Base-by-base conservation (phyloP, 2,329 filamentous ascomycete genomes). In the Pseudogymnoascus sp. region DNA sequence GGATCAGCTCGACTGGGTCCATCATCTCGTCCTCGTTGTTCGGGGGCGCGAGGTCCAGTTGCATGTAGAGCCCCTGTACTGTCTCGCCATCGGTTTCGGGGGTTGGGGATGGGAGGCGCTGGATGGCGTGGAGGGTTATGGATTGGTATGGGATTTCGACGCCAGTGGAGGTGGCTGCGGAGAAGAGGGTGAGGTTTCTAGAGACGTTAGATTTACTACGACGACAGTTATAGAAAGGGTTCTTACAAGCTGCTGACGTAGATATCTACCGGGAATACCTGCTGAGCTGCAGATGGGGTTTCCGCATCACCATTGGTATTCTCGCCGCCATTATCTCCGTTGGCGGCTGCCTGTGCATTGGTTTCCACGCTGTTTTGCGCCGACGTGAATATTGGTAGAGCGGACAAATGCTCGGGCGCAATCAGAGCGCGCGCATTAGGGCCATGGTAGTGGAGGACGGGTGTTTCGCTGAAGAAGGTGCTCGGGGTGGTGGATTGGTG, bases 101-200 rank as follows among this genome's bases (percentile, higher is more conserved):
- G 19, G 77, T 75, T 28, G 76, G 72, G 50, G 76, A 74, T 37
- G 69, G 66, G n/a, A 74, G 65, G 63, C 85, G 83, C 75, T 90
- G 88, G 69, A 89, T 84, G 0, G 89, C 90, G 72, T 92, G 89
- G 14, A 93, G 85, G 22, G 86, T 86, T 72, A 93, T 89, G 65
- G 84, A 78, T 2, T 87, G 89, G 74, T 92, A 93, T 0, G 88
- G 85, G 67, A 93, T 89, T 41, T 84, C 81, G 50, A 91, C 76
- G 66, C 89, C 90, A 16, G 77, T 81, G 37, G 79, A 78, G 11
- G 79, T 81, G 3, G 80, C 73, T 11, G 77, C 74, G 67, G 86
- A 88, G 77, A 86, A 92, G 65, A 93, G 74, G 12, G 80, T 85
- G 62, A 93, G 79, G 68, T 81, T 77, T 69, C 82, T 83, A 14